Base-by-base conservation (phyloP, 1,284 basidiomycete genomes). In the Tilletiaria anomala region DNA sequence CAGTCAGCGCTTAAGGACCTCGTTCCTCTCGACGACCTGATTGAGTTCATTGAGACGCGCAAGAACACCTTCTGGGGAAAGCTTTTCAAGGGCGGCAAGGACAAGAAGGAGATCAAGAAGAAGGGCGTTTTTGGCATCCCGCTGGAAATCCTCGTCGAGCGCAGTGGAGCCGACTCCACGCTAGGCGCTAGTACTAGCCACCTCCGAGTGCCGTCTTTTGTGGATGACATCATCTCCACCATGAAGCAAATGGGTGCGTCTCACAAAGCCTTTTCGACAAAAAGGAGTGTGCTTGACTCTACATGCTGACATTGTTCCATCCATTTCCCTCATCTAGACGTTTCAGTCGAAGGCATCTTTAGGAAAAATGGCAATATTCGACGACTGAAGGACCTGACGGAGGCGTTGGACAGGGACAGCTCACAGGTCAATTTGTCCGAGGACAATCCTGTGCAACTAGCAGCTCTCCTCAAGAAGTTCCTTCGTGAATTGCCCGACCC, bases 331-430 rank as follows among this genome's bases (percentile, higher is more conserved):
- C n/a, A n/a, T n/a, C n/a, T n/a, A n/a, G n/a, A n/a, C n/a, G n/a
- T n/a, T n/a, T n/a, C n/a, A n/a, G n/a, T n/a, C n/a, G 93, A 97
- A 69, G 91, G 91, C 47, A 93, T 99, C 50, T 99, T 99, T 76
- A 78, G 91, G 41, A 89, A 93, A 72, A 96, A 94, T 65, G 91
- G 91, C 43, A 96, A 97, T 67, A 96, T 97, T 61, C 78, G 88
- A 40, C 77, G 86, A 43, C 73, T 96, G 46, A 87, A 86, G 65
- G 83, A 88, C 54, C 73, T 94, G 20, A 80, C 82, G 3, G 91
- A 97, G 50, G 78, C 83, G 14, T 81, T 97, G 41, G 93, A 99
- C 67, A 81, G 86, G 23, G 91, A 97, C 68, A 78, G 84, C 2
- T 52, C 57, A 10, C 35, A 44, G n/a, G 88, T 96, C 43, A 89